Evolutionary conservation across 345 rosid species (phyloP), one percentile per base, ranked within the genome.

Genomic region (Citrus medica): DNA sequence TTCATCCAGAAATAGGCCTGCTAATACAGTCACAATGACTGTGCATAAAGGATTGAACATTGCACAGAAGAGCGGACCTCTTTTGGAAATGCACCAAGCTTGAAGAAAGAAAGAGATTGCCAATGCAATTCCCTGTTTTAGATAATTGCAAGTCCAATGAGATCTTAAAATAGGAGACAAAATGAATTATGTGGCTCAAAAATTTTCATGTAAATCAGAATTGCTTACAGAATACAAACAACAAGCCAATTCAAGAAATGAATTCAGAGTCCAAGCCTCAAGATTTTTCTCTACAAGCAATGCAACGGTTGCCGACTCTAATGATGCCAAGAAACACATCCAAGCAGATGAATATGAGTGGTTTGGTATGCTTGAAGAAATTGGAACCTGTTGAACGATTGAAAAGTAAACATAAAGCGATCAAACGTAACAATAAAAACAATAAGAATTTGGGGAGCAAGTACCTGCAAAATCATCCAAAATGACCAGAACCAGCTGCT

Each of bases 41-140:
- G 93, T 90, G 80, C 87, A 73, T 0, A 91, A 80, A 59, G 95
- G 94, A 75, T 84, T 88, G 85, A 91, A 93, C 85, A 91, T 75
- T 2, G 94, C 90, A 74, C 87, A 79, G 83, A 86, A 93, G 61
- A 93, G 79, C 24, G 92, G 94, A 58, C 95, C 95, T 75, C 88
- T 81, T 67, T 60, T 66, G 1, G 92, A 85, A 76, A 93, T 87
- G 81, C 87, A 90, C 95, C 93, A 92, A 22, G 97, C 91, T 82
- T 92, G 93, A 73, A 89, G 77, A 48, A 87, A 88, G 81, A 88
- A 86, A 2, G 90, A 83, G 22, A 84, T 67, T 0, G 91, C 92
- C 67, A 85, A 73, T 61, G 76, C 87, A 8, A 87, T 79, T 67
- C 91, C 94, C 94, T 89, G 46, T 73, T 24, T 30, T 77, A 51